phyloP scores from a whole-genome alignment of 441 rosid species.

The Adansonia madagascariensis region DNA sequence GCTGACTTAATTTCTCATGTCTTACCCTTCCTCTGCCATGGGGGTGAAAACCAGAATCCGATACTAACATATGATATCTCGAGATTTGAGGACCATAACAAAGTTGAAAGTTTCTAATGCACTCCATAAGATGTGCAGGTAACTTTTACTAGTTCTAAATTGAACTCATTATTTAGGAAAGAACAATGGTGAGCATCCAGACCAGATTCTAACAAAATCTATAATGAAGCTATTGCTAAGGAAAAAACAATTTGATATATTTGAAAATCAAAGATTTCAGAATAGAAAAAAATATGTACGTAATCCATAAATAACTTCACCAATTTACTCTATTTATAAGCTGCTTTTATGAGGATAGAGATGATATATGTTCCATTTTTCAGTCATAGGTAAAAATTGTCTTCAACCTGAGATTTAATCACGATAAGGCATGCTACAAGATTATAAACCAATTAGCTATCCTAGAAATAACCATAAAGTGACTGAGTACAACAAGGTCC shows the following conservation, averaged over 20 bases:
- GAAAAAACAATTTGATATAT: neutral
- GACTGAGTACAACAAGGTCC: neutral
- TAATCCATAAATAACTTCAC: neutral
- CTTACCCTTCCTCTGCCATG: neutral
- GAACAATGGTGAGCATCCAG: neutral
- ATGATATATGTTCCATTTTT: neutral
- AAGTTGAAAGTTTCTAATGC: neutral
- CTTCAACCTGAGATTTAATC: constrained; percentile 14
- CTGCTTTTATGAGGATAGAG: neutral
- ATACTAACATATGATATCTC: neutral
- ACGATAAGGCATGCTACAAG: constrained; percentile 1
- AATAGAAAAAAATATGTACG: neutral
- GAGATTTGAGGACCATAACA: neutral
- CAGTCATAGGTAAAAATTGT: constrained; percentile 12
- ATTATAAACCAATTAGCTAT: constrained; percentile 2
- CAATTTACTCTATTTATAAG: neutral
- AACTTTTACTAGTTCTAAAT: neutral
- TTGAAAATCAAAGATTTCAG: constrained; percentile 7
- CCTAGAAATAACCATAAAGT: neutral
- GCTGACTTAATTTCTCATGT: neutral
- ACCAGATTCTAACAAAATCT: constrained; percentile 5
- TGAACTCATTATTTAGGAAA: neutral
- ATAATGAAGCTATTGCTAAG: neutral
- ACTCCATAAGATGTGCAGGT: neutral
- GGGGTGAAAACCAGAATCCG: neutral